phyloP scores from a whole-genome alignment of 2,329 filamentous ascomycete species.

The Penicillium sp. region DNA sequence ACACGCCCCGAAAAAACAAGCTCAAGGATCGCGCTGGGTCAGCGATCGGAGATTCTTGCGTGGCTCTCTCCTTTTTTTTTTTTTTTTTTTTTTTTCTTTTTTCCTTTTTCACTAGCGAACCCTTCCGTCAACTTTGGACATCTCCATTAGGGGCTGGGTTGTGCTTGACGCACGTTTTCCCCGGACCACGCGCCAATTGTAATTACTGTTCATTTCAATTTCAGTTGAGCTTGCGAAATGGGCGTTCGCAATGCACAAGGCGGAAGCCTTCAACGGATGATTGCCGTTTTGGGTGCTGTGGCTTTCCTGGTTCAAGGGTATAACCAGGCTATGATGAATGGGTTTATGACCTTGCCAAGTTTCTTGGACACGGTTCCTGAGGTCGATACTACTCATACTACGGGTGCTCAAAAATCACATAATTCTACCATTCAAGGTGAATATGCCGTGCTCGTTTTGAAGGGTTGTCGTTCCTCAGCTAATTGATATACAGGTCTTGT shows the following conservation, averaged over 20 bases:
- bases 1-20: not conserved
- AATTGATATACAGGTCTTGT: constrained; percentile 2
- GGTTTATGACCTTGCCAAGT: constrained; percentile 13
- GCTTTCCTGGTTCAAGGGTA: constrained; percentile 27
- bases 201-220: not conserved
- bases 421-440: constrained; percentile 22
- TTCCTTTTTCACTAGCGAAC: not conserved
- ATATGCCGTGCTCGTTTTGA: no score
- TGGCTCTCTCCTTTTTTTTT: not conserved
- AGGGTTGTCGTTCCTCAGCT: no score
- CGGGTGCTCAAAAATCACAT: constrained; percentile 14
- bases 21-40: not conserved
- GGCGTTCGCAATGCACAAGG: constrained; percentile 9
- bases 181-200: not conserved
- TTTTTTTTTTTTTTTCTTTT: not conserved
- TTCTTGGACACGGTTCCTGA: constrained; percentile 16
- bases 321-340: constrained; percentile 25
- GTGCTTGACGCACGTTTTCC: not conserved
- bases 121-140: not conserved
- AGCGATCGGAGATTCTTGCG: not conserved
- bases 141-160: not conserved
- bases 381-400: constrained; percentile 21
- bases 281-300: constrained; percentile 18
- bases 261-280: constrained; percentile 13
- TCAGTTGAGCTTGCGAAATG: constrained; percentile 2